Evolutionary conservation across 1,284 basidiomycete species (phyloP), one percentile per base, ranked within the genome.

Genomic region (Pholiota adiposa): DNA sequence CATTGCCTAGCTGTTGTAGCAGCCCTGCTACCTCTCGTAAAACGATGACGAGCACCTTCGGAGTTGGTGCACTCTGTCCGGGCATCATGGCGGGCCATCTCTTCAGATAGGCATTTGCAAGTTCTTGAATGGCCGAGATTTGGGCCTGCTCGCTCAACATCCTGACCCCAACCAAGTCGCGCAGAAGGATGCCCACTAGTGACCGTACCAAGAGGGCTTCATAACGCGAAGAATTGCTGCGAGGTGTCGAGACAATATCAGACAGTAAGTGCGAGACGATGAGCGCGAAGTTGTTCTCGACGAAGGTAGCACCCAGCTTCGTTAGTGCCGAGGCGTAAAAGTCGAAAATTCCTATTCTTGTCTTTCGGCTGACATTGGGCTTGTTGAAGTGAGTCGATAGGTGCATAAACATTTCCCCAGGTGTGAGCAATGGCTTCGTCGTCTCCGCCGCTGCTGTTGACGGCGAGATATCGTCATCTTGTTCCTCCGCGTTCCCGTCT

Each of bases 11-110:
- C 69, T 97, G 93, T 53, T 90, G 89, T 2, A 99, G 75, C 3
- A 99, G 76, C 2, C 91, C 93, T 0, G 94, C 88, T 18, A 94
- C 87, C 73, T 98, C 96, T 51, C 89, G 83, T 12, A 99, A 79
- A 1, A 88, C 89, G 19, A 97, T 82, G 1, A 89, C 83, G 9
- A 98, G 79, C 1, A 93, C 85, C 1, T 86, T 75, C 21, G 93
- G 86, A 56, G 78, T 81, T 0, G 95, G 93, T 0, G 90, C 84
- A 21, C 79, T 79, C 63, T 93, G 88, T 4, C 93, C 93, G 1
- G 94, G 95, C 83, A 97, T 90, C 71, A 97, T 84, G 0, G 93
- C 89, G 0, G 95, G 95, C 94, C 95, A 99, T 60, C 92, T 85
- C 70, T 93, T 94, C 56, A 98, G 79, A 69, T 95, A 97, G 4